Base-by-base conservation (phyloP, 73 alveolate genomes). In the Paramecium primaurelia region DNA sequence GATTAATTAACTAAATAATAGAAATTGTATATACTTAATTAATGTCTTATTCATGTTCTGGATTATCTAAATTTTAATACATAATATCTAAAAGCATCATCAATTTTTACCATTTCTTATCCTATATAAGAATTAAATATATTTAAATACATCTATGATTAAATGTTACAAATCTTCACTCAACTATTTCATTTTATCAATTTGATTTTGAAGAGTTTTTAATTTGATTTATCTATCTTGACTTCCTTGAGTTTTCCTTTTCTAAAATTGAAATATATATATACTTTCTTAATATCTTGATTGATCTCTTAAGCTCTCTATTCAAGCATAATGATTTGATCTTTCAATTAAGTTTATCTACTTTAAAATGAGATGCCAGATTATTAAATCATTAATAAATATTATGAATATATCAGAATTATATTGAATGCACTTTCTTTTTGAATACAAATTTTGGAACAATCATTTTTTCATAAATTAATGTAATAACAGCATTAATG, bases 51-150 rank as follows among this genome's bases (percentile, higher is more conserved):
- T 80, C 91, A 49, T 80, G 75, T 6, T 25, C 73, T 18, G 91
- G 91, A 49, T 80, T 80, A 45, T 80, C 91, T 47, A 80, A 80
- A 47, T 80, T 80, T 49, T 5, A 80, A 12, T 42, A 80, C 58
- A 80, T 22, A 8, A 36, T 45, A 0, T 42, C 75, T 5, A 80
- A 47, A 1, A 80, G 58, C 4, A 3, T 3, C 36, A 80, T 44
- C 18, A 45, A 80, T 22, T 40, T 42, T 25, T n/a, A 14, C 91
- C 91, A 80, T 20, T 45, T 38, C 32, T 40, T 20, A 16, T 80
- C 91, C 87, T 73, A 37, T 16, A 73, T n/a, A 14, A 30, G 60
- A 36, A 40, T 10, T 34, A 36, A 9, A 64, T 18, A 54, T 14
- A 2, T 16, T 11, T 28, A 40, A 40, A 28, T 64, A 64, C 84